Percentiles rank a stretch among this genome's conserved stretches.
Evolutionary conservation across 257 asterid genomes (phyloP).

Genomic region (Verbena officinalis): DNA sequence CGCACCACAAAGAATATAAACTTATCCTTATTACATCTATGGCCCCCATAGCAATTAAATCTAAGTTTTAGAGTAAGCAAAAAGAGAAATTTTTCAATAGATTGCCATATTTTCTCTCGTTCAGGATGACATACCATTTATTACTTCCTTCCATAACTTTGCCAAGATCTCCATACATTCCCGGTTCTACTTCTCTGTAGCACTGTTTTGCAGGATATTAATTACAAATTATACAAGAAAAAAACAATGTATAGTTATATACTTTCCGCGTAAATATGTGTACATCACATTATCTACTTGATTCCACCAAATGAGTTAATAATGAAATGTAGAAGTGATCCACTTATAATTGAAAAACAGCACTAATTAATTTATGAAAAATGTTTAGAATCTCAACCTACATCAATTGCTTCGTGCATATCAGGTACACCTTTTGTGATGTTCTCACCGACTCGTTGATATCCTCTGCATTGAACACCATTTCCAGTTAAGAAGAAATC

Average conservation of each 20-base stretch:
- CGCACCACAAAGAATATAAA: constrained; percentile 15
- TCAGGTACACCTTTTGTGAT: constrained; percentile 83
- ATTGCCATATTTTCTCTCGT: not conserved
- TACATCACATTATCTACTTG: not conserved
- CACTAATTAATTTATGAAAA: not conserved
- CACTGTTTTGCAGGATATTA: constrained; percentile 51
- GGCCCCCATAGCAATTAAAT: not conserved
- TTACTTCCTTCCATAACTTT: constrained; percentile 71
- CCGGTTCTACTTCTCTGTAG: constrained; percentile 71
- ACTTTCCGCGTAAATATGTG: not conserved
- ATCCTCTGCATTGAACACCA: constrained; percentile 63
- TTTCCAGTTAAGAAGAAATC: constrained; percentile 3
- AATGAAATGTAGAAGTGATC: no score
- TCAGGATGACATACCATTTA: constrained; percentile 52
- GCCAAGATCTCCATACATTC: constrained; percentile 81
- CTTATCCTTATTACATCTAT: not conserved
- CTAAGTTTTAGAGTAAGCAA: not conserved
- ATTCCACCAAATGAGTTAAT: not conserved
- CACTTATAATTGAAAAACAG: not conserved
- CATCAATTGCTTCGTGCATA: constrained; percentile 97
- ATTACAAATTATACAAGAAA: constrained; percentile 17
- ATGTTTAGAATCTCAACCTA: constrained; percentile 40
- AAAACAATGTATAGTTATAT: not conserved
- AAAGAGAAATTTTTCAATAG: no score
- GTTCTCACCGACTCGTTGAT: constrained; percentile 78